Base-by-base conservation (phyloP, 345 rosid species). In the Hevea brasiliensis region DNA sequence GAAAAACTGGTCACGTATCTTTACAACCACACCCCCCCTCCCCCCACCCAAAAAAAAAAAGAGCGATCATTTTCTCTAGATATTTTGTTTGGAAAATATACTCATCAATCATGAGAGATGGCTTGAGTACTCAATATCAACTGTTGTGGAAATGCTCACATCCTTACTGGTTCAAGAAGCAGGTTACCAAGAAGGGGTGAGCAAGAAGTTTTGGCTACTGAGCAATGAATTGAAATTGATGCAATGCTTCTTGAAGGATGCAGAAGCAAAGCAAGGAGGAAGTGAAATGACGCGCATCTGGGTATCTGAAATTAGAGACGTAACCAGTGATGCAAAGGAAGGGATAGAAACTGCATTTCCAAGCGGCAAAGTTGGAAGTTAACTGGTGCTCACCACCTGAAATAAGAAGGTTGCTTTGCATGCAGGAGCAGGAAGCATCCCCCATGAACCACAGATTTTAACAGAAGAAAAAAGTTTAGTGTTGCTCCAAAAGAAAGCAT, bases 321-420 rank as follows among this genome's bases (percentile, higher is more conserved):
- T 65, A 5, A 71, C 76, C 40, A 41, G 18, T 10, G 65, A 73
- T 27, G 35, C 56, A 3, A 71, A 73, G 55, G 58, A 73, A 24
- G 71, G 65, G 8, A 65, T 65, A 1, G 76, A 73, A 42, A 73
- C 71, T 61, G 79, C 69, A 53, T 75, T 75, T 35, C 79, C 74
- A 1, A 26, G 35, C 40, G 79, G 74, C 42, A 69, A 53, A 40
- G 37, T 42, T 24, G 79, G 73, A 68, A 75, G 74, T 61, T 68
- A 75, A 26, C 63, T 75, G 24, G 29, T 69, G 66, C 62, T 75
- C 61, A 68, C 69, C 8, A 75, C 78, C 50, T 20, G 73, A n/a
- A 75, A 68, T 63, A 68, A 7, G 50, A 73, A 75, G 37, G 73
- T 68, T 7, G 78, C 55, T n/a, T 50, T 50, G 48, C 35, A 67